Conservation (phyloP, 2,329 filamentous ascomycete genomes). For the Calonectria montana region DNA sequence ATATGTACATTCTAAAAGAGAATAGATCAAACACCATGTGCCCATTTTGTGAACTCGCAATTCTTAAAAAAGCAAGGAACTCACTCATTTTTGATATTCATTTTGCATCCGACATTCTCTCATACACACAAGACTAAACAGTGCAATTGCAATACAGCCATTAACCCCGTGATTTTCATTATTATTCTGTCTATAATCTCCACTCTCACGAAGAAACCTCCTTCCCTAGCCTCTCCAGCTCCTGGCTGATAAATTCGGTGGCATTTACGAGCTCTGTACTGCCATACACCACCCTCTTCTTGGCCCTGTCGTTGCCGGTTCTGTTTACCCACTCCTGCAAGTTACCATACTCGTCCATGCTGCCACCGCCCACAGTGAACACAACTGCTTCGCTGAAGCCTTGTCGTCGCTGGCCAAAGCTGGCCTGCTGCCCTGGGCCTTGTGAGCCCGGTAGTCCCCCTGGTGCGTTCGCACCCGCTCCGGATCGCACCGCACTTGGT, state of each 20-base stretch:
- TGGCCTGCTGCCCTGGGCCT: constrained; percentile 76
- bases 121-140: background rate
- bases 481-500: constrained; percentile 69
- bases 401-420: constrained; percentile 90
- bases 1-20: too few species aligned
- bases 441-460: constrained; percentile 63
- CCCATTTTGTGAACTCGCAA: background rate
- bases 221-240: constrained; percentile 71
- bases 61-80: background rate
- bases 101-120: background rate
- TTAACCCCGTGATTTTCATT: constrained; percentile 25
- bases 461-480: constrained; percentile 55
- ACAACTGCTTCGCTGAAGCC: constrained; percentile 91
- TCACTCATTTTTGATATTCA: background rate
- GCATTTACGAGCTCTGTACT: constrained; percentile 86
- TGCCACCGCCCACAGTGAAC: constrained; percentile 95
- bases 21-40: too few species aligned
- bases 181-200: constrained; percentile 31
- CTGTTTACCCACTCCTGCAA: constrained; percentile 94
- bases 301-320: constrained; percentile 73
- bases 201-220: constrained; percentile 59
- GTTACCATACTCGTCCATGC: constrained; percentile 99
- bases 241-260: constrained; percentile 72
- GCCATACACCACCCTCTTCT: constrained; percentile 90
- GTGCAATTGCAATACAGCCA: background rate